Conservation (phyloP, 1,139 yeast species). For the Nematodospora anomalae region DNA sequence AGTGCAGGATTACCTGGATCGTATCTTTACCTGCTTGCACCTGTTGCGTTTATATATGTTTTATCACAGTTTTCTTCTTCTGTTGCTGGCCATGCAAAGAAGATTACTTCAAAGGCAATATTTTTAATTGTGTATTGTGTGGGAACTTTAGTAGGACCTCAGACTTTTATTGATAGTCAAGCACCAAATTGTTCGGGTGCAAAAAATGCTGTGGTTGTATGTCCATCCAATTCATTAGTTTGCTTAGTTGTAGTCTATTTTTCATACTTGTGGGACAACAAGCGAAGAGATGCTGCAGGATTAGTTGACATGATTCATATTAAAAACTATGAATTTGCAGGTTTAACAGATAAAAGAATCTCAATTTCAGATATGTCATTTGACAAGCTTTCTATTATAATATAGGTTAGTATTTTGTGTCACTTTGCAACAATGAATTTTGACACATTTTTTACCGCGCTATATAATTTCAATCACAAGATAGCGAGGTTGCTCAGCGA, state of each 20-base stretch:
- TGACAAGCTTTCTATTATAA: too few relatives aligned
- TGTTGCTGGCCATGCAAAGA: constrained; percentile 72
- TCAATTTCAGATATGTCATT: constrained; percentile 52
- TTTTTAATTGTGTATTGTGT: constrained; percentile 63
- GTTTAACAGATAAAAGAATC: constrained; percentile 66
- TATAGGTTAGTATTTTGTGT: too few relatives aligned
- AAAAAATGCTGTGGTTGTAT: constrained; percentile 36
- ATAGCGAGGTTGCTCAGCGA: too few relatives aligned
- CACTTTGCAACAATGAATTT: too few relatives aligned
- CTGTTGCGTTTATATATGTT: constrained; percentile 48
- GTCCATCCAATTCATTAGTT: constrained; percentile 26
- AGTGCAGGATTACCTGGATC: constrained; percentile 47
- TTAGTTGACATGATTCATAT: constrained; percentile 21
- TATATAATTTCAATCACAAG: too few relatives aligned
- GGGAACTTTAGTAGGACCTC: constrained; percentile 74
- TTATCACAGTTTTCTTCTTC: constrained; percentile 54
- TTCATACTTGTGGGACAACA: constrained; percentile 31
- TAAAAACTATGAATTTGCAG: constrained; percentile 57
- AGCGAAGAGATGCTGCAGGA: constrained; percentile 22
- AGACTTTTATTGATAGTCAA: constrained; percentile 53
- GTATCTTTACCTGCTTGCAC: constrained; percentile 23
- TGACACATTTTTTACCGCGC: too few relatives aligned
- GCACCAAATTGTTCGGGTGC: constrained; percentile 56
- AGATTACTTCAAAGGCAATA: constrained; percentile 58
- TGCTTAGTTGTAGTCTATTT: constrained; percentile 25